phyloP scores from a whole-genome alignment of 2,329 filamentous ascomycete genomes.

The Trichoderma brevicompactum region DNA sequence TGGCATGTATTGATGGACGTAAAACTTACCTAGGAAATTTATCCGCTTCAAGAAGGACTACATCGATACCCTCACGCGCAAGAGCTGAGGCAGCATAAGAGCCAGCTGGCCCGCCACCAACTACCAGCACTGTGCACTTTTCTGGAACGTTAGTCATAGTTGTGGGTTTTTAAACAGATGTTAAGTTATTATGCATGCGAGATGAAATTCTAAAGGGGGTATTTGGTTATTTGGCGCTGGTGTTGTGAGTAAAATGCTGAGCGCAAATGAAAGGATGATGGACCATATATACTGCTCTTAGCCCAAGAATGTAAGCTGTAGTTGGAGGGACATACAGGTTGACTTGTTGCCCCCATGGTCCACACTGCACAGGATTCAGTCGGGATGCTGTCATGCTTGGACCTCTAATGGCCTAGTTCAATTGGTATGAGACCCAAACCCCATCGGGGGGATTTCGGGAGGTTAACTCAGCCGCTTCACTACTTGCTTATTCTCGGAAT shows the following conservation, averaged over 20 bases:
- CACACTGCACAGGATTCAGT: not conserved
- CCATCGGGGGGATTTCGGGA: not conserved
- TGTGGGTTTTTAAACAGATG: not conserved
- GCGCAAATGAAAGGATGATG: not conserved
- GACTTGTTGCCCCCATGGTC: not conserved
- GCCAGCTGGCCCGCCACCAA: slow-evolving; percentile 52
- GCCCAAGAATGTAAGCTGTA: not conserved
- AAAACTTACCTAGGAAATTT: slow-evolving; percentile 44
- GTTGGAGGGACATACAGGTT: not conserved
- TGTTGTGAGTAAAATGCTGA: not conserved
- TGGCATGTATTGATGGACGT: not conserved
- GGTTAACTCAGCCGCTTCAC: not conserved
- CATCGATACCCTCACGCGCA: slow-evolving; percentile 51
- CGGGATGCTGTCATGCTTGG: not conserved
- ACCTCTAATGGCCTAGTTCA: not conserved
- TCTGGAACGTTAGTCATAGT: slow-evolving; percentile 33
- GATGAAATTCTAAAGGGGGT: not conserved
- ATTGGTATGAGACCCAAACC: not conserved
- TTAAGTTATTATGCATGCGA: not conserved
- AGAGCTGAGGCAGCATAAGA: slow-evolving; percentile 50
- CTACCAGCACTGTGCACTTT: slow-evolving; percentile 45
- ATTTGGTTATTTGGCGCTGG: not conserved
- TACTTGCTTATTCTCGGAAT: slow-evolving; percentile 9
- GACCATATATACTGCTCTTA: slow-evolving; percentile 5
- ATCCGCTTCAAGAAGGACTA: slow-evolving; percentile 51